Base-by-base conservation (phyloP, 2,329 filamentous ascomycete species). In the Xylariaceae sp. region DNA sequence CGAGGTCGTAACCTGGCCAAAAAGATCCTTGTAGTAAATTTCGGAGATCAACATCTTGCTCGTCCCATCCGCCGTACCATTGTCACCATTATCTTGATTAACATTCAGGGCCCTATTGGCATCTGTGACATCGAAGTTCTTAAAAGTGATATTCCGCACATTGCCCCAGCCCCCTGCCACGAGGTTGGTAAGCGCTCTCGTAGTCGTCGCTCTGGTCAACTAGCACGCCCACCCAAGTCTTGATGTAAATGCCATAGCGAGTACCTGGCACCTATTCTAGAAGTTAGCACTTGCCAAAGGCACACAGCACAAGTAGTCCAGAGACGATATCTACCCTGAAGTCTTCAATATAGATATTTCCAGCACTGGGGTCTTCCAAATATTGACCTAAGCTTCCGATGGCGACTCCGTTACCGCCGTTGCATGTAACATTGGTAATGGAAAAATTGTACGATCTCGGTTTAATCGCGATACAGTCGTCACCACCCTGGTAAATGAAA, bases 401-500 rank as follows among this genome's bases (percentile, higher is more conserved):
- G 5, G 80, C 78, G 28, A 82, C 76, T 14, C 79, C 79, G 53
- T 82, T 82, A 3, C 79, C 79, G 12, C 76, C 75, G 40, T 73
- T 71, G 50, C 79, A 80, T 17, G 75, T 43, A 39, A 75, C 74
- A 48, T 81, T 80, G 22, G 71, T 69, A 17, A 76, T 68, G 38
- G 65, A 68, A 39, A 82, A 70, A 45, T 80, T 75, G 62, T 78
- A 79, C 0, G 73, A 76, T n/a, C 79, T 72, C 1, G 79, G 77
- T 55, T 82, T 83, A 55, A 82, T 76, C 4, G 80, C 79, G 31
- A 82, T 73, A 52, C 79, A 82, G 62, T 82, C 79, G 56, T 82
- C 79, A 41, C 79, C 78, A 10, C 79, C 79, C 66, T 80, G 77
- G 58, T 80, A 82, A 6, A 71, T 66, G 47, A 82, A 74, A 52